Conservation (phyloP, 768 basidiomycete genomes). For the Lentinus tigrinus region DNA sequence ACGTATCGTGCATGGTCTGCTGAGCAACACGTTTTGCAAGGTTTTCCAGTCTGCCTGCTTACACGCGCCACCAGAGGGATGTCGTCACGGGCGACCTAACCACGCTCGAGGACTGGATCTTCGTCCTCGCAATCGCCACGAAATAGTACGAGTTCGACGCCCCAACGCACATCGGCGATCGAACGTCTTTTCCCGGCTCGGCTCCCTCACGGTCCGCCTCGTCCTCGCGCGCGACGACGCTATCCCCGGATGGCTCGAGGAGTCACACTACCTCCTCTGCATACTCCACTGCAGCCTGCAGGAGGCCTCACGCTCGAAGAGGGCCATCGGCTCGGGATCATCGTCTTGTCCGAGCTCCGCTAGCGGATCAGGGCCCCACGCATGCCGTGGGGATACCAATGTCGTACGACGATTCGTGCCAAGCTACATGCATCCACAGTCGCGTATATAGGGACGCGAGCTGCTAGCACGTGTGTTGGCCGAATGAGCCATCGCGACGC, state of each 20-base stretch:
- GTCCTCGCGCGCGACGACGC: slow-evolving; percentile 17
- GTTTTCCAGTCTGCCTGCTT: background rate
- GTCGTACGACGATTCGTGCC: background rate
- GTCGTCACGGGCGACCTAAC: slow-evolving; percentile 25
- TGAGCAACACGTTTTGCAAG: background rate
- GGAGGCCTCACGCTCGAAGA: slow-evolving; percentile 19
- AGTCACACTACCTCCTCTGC: slow-evolving; percentile 16
- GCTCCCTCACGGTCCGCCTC: slow-evolving; percentile 20
- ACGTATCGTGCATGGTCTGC: too few relatives aligned
- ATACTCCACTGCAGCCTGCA: too few relatives aligned
- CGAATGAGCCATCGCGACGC: too few relatives aligned
- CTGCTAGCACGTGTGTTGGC: background rate
- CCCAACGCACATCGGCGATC: slow-evolving; percentile 31
- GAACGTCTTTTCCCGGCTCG: slow-evolving; percentile 23
- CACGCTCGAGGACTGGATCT: slow-evolving; percentile 33
- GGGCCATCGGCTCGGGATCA: slow-evolving; percentile 16
- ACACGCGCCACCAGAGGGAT: slow-evolving; percentile 13
- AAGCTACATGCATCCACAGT: background rate
- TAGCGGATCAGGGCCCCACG: slow-evolving; percentile 9
- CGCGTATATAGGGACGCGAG: background rate
- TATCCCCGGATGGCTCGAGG: slow-evolving; percentile 13
- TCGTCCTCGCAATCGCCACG: slow-evolving; percentile 32
- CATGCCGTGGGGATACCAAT: background rate
- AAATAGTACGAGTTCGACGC: slow-evolving; percentile 29
- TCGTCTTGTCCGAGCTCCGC: slow-evolving; percentile 17